Conservation (phyloP, 2,329 filamentous ascomycete genomes). For the Penicillium thymicola region DNA sequence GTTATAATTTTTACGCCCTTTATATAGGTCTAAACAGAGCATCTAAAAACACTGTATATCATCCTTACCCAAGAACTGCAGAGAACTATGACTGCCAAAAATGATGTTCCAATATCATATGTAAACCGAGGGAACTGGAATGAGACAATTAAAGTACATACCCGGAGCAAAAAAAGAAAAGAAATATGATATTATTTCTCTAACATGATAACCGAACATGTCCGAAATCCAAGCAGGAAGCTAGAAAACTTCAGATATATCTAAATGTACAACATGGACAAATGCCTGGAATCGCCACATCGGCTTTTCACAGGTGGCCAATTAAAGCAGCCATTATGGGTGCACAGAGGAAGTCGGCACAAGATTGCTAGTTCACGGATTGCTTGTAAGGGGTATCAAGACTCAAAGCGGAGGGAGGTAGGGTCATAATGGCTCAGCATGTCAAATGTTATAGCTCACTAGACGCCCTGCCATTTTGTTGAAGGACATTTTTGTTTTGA, state of each 20-base stretch:
- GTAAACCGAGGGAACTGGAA: too few species aligned
- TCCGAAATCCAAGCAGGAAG: not conserved
- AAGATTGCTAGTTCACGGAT: not conserved
- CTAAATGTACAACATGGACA: not conserved
- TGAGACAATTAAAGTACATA: too few species aligned
- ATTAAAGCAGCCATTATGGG: not conserved
- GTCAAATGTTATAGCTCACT: slow-evolving; percentile 12
- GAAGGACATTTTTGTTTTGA: slow-evolving; percentile 12
- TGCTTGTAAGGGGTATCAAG: slow-evolving; percentile 8
- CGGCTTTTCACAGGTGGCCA: not conserved
- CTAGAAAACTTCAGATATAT: not conserved
- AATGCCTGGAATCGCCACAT: not conserved
- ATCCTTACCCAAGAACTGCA: too few species aligned
- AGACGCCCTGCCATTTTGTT: slow-evolving; percentile 13
- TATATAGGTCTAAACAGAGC: too few species aligned
- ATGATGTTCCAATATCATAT: too few species aligned
- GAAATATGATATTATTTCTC: not conserved
- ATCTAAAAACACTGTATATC: too few species aligned
- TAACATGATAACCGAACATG: not conserved
- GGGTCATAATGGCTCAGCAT: not conserved
- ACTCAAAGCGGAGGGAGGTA: not conserved
- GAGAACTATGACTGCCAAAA: too few species aligned
- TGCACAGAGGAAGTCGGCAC: not conserved
- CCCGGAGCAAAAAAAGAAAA: not conserved
- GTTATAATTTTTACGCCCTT: too few species aligned